A percentile compares a stretch with the other conserved stretches of the same genome.
phyloP scores from a whole-genome alignment of 2,329 filamentous ascomycete species.

The Aspergillus versicolor region DNA sequence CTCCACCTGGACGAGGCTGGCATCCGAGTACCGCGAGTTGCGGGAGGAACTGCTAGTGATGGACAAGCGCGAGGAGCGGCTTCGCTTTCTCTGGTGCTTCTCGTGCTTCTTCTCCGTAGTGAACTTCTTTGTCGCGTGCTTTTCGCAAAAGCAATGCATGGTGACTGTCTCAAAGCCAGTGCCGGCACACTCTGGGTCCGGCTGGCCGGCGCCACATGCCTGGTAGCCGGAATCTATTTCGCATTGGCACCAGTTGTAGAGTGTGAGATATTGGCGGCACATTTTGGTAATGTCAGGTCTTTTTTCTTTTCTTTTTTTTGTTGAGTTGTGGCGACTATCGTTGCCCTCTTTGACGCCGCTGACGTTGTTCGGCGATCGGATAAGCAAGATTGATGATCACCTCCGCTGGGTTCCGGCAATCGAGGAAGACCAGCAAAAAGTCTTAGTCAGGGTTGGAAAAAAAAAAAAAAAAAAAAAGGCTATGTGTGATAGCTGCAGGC shows the following conservation, averaged over 20 bases:
- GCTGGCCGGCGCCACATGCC: slow-evolving; percentile 25
- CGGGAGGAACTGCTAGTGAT: not conserved
- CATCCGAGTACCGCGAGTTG: not conserved
- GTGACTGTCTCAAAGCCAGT: slow-evolving; percentile 35
- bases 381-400: not conserved
- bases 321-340: slow-evolving; percentile 1
- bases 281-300: slow-evolving; percentile 19
- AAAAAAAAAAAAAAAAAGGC: not conserved
- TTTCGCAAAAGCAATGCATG: slow-evolving; percentile 41
- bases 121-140: slow-evolving; percentile 34
- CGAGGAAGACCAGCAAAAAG: not conserved
- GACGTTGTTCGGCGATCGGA: slow-evolving; percentile 2
- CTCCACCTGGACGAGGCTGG: slow-evolving; percentile 18
- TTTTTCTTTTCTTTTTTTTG: not conserved
- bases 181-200: slow-evolving; percentile 20
- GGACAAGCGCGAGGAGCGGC: slow-evolving; percentile 3
- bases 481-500: not conserved
- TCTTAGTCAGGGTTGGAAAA: not conserved
- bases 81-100: slow-evolving; percentile 25
- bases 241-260: slow-evolving; percentile 41
- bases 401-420: slow-evolving; percentile 20
- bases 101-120: slow-evolving; percentile 32
- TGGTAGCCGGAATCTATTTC: slow-evolving; percentile 35
- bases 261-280: slow-evolving; percentile 39
- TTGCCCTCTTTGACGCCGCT: slow-evolving; percentile 7